Conservation (phyloP, 2,329 filamentous ascomycete genomes). For the Colletotrichum lupini region DNA sequence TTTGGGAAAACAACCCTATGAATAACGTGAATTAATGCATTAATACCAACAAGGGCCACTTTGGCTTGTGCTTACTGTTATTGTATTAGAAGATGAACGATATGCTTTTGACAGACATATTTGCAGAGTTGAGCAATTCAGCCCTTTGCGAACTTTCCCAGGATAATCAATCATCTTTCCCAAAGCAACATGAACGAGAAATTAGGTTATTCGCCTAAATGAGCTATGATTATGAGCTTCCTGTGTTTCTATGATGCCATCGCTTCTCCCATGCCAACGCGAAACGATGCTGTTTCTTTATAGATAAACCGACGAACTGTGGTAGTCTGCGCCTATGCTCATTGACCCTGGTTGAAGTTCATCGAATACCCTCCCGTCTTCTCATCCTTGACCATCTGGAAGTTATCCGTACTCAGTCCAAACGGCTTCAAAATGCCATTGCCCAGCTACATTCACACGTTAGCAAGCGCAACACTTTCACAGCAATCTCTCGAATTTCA, state of each 20-base stretch:
- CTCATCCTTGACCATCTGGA: conserved; percentile 92
- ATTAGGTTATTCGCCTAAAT: too few species aligned
- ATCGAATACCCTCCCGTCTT: conserved; percentile 93
- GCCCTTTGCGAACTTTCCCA: too few species aligned
- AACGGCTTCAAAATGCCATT: conserved; percentile 95
- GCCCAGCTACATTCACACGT: conserved; percentile 67
- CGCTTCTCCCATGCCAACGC: too few species aligned
- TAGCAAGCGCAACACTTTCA: conserved; percentile 5
- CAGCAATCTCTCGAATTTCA: too few species aligned
- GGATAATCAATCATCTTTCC: too few species aligned
- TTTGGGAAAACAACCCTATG: not conserved
- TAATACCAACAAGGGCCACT: not conserved
- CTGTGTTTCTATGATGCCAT: too few species aligned
- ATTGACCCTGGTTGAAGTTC: conserved; percentile 73
- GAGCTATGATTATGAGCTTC: too few species aligned
- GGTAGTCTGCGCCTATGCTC: too few species aligned
- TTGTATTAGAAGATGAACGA: not conserved
- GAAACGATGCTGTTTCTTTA: too few species aligned
- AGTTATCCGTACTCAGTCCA: conserved; percentile 92
- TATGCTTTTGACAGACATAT: not conserved
- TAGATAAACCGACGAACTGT: too few species aligned
- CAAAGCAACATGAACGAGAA: too few species aligned
- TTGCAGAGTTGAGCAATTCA: not conserved
- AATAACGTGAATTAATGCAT: conserved; percentile 26
- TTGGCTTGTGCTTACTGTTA: not conserved